Evolutionary conservation across 352 stramenopile species (phyloP).

Genomic region (Globisporangium radiosum): DNA sequence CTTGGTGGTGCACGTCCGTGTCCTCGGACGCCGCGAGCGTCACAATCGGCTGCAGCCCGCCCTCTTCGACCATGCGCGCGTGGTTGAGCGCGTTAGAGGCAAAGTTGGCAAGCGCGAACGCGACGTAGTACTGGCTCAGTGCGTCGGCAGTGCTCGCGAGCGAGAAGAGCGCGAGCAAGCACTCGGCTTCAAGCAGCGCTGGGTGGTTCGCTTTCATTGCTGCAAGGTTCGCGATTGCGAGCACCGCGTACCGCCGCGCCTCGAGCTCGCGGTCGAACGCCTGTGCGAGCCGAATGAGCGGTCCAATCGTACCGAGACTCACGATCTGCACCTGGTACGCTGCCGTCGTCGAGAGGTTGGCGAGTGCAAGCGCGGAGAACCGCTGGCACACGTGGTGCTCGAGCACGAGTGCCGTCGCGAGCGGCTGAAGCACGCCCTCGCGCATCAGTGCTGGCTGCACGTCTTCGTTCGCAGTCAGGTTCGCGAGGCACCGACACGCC

Average conservation of each 20-base stretch:
- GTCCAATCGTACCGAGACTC: conserved; percentile 88
- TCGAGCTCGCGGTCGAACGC: conserved; percentile 90
- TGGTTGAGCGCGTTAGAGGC: conserved; percentile 92
- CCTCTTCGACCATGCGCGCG: conserved; percentile 91
- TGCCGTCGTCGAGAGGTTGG: conserved; percentile 92
- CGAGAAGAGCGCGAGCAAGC: conserved; percentile 88
- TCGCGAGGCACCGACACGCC: conserved; percentile 90
- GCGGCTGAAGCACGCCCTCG: conserved; percentile 86
- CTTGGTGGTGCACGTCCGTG: conserved; percentile 93
- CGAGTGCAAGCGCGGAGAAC: conserved; percentile 90
- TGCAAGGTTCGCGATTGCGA: conserved; percentile 94
- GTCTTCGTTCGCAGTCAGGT: conserved; percentile 93
- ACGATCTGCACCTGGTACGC: conserved; percentile 94
- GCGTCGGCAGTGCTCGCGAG: conserved; percentile 91
- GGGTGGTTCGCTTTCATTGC: conserved; percentile 94
- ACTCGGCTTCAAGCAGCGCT: conserved; percentile 88
- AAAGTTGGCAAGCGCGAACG: conserved; percentile 93
- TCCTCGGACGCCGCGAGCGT: conserved; percentile 88
- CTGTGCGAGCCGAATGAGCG: conserved; percentile 83
- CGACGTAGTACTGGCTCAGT: conserved; percentile 94
- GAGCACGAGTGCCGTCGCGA: conserved; percentile 86
- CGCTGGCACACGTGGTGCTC: conserved; percentile 91
- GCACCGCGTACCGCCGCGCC: conserved; percentile 89
- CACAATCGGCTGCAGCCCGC: conserved; percentile 94
- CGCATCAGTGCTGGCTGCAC: conserved; percentile 89